Conservation (phyloP, 1,139 yeast species). For the Meyerozyma sp. region DNA sequence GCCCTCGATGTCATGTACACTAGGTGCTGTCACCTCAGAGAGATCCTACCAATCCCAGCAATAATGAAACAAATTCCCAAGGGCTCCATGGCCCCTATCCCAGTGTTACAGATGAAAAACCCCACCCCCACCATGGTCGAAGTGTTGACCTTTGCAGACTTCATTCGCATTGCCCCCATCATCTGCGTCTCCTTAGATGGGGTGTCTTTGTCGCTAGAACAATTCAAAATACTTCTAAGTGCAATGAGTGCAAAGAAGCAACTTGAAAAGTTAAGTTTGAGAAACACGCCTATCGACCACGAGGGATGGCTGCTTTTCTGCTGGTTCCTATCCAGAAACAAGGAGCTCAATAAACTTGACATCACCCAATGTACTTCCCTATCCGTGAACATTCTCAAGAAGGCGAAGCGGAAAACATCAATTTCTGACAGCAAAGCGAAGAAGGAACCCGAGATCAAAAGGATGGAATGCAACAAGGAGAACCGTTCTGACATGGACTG, state of each 20-base stretch:
- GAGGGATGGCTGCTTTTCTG: slow-evolving; percentile 71
- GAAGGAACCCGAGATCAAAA: slow-evolving; percentile 25
- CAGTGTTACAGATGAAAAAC: slow-evolving; percentile 58
- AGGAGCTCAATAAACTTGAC: slow-evolving; percentile 51
- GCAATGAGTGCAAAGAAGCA: slow-evolving; percentile 58
- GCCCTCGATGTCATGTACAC: slow-evolving; percentile 65
- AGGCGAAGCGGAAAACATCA: slow-evolving; percentile 19
- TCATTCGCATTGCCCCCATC: slow-evolving; percentile 68
- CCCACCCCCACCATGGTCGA: slow-evolving; percentile 74
- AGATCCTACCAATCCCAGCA: slow-evolving; percentile 71
- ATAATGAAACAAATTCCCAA: slow-evolving; percentile 68
- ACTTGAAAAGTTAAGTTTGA: slow-evolving; percentile 59
- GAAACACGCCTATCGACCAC: slow-evolving; percentile 64
- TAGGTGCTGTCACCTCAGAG: slow-evolving; percentile 70
- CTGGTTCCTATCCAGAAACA: slow-evolving; percentile 63
- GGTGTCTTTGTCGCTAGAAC: slow-evolving; percentile 55
- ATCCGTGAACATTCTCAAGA: slow-evolving; percentile 51
- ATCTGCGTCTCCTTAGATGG: slow-evolving; percentile 68
- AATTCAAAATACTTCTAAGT: slow-evolving; percentile 57
- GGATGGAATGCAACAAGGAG: slow-evolving; percentile 57
- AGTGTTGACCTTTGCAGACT: slow-evolving; percentile 69
- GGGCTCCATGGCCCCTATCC: slow-evolving; percentile 65
- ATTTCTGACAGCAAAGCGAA: slow-evolving; percentile 13
- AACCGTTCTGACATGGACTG: slow-evolving; percentile 73
- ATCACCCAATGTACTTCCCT: slow-evolving; percentile 67